Conservation (phyloP, 345 rosid species). For the Acer negundo region DNA sequence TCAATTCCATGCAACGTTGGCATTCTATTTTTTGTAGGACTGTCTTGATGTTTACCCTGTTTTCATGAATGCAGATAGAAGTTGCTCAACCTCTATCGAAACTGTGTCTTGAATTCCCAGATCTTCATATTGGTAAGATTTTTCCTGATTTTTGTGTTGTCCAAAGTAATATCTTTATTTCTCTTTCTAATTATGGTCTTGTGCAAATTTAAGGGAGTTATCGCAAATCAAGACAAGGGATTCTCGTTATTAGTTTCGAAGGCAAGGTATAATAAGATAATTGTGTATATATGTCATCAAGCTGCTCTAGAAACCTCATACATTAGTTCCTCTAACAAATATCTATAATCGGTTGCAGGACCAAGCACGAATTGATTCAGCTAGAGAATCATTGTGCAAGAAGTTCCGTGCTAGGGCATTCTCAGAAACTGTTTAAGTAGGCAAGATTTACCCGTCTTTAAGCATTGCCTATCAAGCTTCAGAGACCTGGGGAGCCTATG, state of each 20-base stretch:
- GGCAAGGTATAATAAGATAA: slow-evolving; percentile 69
- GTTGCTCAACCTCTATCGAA: slow-evolving; percentile 75
- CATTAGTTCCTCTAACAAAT: not conserved
- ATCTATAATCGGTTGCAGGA: slow-evolving; percentile 46
- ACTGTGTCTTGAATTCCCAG: slow-evolving; percentile 87
- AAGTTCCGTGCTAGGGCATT: slow-evolving; percentile 52
- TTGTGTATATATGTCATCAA: slow-evolving; percentile 4
- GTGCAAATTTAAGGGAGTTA: slow-evolving; percentile 53
- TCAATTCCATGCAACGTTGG: not conserved
- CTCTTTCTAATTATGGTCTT: slow-evolving; percentile 24
- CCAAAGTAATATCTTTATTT: slow-evolving; percentile 1
- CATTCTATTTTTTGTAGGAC: slow-evolving; percentile 7
- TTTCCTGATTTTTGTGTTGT: not conserved
- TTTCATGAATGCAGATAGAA: slow-evolving; percentile 65
- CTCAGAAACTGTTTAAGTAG: slow-evolving; percentile 35
- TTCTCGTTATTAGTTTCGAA: slow-evolving; percentile 57
- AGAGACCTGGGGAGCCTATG: slow-evolving; percentile 13
- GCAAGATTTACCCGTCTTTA: not conserved
- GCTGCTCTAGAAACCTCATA: not conserved
- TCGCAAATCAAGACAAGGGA: slow-evolving; percentile 74
- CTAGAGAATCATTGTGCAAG: slow-evolving; percentile 54
- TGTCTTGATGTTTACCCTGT: not conserved
- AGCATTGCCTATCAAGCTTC: slow-evolving; percentile 10
- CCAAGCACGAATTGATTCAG: slow-evolving; percentile 50
- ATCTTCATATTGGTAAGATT: slow-evolving; percentile 67